These are phyloP conservation scores for Rhododendron mucronatum DNA, from an alignment of 148 eudicot genomes.

Conservation along the genomic window DNA sequence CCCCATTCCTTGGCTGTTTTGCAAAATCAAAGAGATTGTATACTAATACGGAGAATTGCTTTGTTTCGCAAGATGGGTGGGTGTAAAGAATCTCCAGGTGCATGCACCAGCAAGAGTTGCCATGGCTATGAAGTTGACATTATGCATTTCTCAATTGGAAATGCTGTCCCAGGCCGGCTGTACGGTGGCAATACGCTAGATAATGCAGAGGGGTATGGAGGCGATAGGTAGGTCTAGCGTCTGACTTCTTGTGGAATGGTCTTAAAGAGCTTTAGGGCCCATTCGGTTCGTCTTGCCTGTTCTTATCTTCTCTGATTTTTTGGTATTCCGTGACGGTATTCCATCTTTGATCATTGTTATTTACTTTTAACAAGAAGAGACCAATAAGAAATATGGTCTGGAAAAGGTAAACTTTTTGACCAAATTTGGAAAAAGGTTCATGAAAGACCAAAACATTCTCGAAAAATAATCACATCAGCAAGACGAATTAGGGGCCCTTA, in stretches of 20 bases:
- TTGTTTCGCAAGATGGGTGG: constrained; percentile 74
- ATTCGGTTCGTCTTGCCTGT: neutral
- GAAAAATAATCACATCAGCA: neutral
- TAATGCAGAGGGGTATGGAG: constrained; percentile 49
- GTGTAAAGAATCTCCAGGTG: constrained; percentile 54
- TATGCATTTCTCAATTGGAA: constrained; percentile 92
- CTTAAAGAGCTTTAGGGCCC: neutral
- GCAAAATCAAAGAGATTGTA: neutral
- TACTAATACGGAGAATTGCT: constrained; percentile 2
- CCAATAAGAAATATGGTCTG: neutral
- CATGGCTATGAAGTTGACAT: constrained; percentile 88
- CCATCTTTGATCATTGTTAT: neutral
- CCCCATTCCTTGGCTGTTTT: neutral
- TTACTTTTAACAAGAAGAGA: too few relatives aligned
- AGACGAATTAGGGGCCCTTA: neutral
- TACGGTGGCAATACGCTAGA: constrained; percentile 72
- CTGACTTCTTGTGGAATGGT: neutral
- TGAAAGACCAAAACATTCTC: neutral
- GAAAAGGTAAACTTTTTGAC: neutral
- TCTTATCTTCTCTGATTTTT: neutral
- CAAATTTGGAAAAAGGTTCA: neutral
- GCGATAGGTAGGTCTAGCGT: constrained; percentile 44
- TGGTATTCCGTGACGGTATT: neutral
- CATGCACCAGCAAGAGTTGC: constrained; percentile 70
- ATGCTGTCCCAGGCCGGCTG: constrained; percentile 78